phyloP scores from a whole-genome alignment of 768 basidiomycete species.

The Coprinopsis cinerea region DNA sequence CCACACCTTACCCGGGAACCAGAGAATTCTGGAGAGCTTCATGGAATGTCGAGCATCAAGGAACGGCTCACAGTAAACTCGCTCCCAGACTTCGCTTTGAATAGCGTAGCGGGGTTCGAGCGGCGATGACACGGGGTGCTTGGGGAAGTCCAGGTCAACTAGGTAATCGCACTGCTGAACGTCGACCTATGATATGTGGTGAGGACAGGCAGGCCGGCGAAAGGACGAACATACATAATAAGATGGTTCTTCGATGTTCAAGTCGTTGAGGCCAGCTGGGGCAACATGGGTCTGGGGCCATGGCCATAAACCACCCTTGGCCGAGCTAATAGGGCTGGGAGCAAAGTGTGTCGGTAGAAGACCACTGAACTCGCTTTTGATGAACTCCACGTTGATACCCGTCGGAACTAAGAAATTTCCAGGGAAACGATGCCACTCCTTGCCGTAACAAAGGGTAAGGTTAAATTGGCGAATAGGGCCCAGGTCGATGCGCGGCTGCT shows the following conservation, averaged over 20 bases:
- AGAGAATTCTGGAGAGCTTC: conserved; percentile 68
- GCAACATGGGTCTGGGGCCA: conserved; percentile 56
- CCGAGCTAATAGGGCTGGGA: background rate
- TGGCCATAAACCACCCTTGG: conserved; percentile 37
- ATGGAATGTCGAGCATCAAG: conserved; percentile 76
- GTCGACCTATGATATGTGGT: conserved; percentile 47
- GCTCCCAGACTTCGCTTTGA: conserved; percentile 70
- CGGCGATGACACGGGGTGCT: conserved; percentile 44
- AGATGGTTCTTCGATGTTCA: conserved; percentile 72
- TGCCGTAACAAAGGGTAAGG: conserved; percentile 78
- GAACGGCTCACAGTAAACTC: conserved; percentile 75
- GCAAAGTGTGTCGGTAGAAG: conserved; percentile 81
- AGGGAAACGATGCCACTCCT: conserved; percentile 96
- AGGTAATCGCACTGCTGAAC: conserved; percentile 80
- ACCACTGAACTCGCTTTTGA: conserved; percentile 90
- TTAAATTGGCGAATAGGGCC: conserved; percentile 62
- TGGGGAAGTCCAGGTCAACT: conserved; percentile 84
- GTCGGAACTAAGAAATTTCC: conserved; percentile 85
- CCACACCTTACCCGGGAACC: conserved; percentile 72
- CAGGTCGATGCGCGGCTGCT: conserved; percentile 54
- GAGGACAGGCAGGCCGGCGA: conserved; percentile 4
- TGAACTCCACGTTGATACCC: conserved; percentile 75
- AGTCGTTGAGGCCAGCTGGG: conserved; percentile 74
- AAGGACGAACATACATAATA: conserved; percentile 57
- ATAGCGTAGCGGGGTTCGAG: conserved; percentile 78